phyloP scores from a whole-genome alignment of 805 yeast genomes.

The Huiozyma sinensis region DNA sequence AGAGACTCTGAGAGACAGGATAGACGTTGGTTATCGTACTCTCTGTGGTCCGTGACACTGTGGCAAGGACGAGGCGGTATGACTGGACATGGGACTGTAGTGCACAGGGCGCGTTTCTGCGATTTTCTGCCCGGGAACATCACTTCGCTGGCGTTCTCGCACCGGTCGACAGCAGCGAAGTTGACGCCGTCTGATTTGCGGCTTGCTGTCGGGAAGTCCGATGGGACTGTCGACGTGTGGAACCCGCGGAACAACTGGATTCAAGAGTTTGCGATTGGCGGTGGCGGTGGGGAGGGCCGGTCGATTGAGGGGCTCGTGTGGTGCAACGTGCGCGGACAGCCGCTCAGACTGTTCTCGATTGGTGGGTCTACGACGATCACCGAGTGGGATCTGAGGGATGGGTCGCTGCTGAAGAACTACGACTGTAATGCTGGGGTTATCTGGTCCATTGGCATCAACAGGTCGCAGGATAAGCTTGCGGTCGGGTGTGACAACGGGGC shows the following conservation, averaged over 20 bases:
- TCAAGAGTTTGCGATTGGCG: constrained; percentile 62
- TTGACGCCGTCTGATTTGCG: constrained; percentile 47
- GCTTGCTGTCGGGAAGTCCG: constrained; percentile 83
- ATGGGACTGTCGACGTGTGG: constrained; percentile 96
- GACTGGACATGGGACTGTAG: not conserved
- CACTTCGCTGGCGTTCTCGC: constrained; percentile 73
- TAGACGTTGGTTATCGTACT: too few relatives aligned
- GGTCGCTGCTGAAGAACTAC: constrained; percentile 60
- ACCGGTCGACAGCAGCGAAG: constrained; percentile 35
- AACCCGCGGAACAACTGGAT: constrained; percentile 76
- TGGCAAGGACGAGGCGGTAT: too few relatives aligned
- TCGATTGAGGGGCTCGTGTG: constrained; percentile 86
- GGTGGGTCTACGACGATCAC: constrained; percentile 89
- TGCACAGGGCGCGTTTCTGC: constrained; percentile 87
- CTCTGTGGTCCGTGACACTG: too few relatives aligned
- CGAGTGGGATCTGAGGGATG: constrained; percentile 80
- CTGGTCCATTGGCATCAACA: constrained; percentile 74
- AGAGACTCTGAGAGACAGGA: too few relatives aligned
- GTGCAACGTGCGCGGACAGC: constrained; percentile 42
- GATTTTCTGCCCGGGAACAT: constrained; percentile 79
- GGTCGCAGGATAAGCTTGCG: constrained; percentile 53
- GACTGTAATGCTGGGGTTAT: constrained; percentile 90
- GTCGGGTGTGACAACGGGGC: constrained; percentile 95
- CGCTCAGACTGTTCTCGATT: constrained; percentile 72
- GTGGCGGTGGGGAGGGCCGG: constrained; percentile 75